These are phyloP conservation scores for Trypethelium eluteriae DNA, from an alignment of 495 filamentous ascomycete species.

Conservation along the genomic window DNA sequence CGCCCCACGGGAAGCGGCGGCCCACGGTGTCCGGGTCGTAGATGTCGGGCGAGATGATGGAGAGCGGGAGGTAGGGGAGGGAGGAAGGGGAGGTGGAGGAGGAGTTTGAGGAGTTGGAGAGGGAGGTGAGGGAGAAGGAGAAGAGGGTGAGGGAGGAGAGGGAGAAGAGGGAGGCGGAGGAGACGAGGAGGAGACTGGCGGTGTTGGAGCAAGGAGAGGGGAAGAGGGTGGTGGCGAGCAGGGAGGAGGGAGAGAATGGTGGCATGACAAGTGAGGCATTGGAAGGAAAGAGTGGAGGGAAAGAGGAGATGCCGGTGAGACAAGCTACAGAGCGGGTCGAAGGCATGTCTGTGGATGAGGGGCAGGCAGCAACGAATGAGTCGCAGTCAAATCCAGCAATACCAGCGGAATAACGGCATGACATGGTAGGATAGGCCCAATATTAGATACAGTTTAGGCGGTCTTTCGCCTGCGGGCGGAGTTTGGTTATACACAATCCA, in stretches of 20 bases:
- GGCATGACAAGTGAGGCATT: slow-evolving; percentile 20
- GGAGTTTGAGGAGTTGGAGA: slow-evolving; percentile 72
- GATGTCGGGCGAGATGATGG: slow-evolving; percentile 86
- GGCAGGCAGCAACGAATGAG: neutral
- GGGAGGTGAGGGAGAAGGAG: slow-evolving; percentile 50
- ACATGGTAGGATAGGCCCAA: neutral
- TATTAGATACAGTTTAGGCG: neutral
- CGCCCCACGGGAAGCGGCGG: slow-evolving; percentile 90
- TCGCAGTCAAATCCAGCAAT: neutral
- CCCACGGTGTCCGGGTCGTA: slow-evolving; percentile 66
- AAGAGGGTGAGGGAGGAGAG: slow-evolving; percentile 45
- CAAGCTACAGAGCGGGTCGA: neutral
- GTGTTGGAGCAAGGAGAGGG: slow-evolving; percentile 22
- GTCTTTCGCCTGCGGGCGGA: neutral
- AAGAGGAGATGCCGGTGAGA: slow-evolving; percentile 12
- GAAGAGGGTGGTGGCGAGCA: slow-evolving; percentile 20
- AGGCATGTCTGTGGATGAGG: neutral
- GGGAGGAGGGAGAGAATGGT: slow-evolving; percentile 23
- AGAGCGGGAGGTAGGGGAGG: slow-evolving; percentile 61
- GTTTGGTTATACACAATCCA: slow-evolving; percentile 3
- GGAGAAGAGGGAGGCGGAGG: slow-evolving; percentile 32
- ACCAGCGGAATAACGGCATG: neutral
- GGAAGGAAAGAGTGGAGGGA: slow-evolving; percentile 17
- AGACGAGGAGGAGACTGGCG: slow-evolving; percentile 21
- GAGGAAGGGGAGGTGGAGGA: slow-evolving; percentile 65